These are phyloP conservation scores for Cerrena zonata DNA, from an alignment of 1,284 basidiomycete species.

Conservation along the genomic window DNA sequence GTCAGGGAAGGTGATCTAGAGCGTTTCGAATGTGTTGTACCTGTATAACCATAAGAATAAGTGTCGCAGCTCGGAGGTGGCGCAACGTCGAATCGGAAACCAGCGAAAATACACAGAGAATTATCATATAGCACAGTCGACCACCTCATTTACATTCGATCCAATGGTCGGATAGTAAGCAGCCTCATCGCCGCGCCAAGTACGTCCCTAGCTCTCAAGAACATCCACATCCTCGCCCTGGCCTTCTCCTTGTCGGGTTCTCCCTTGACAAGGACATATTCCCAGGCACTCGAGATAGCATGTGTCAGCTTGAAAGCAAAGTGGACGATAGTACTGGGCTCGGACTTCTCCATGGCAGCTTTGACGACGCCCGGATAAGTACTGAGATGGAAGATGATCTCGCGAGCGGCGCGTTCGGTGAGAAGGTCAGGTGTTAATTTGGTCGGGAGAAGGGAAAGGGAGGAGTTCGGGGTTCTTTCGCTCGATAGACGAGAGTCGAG, in stretches of 20 bases:
- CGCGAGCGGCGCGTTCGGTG: constrained; percentile 69
- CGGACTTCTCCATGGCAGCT: constrained; percentile 77
- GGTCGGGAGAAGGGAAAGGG: constrained; percentile 63
- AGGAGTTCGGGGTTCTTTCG: constrained; percentile 90
- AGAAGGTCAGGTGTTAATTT: constrained; percentile 72
- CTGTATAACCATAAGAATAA: no score
- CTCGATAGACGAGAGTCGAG: constrained; percentile 86
- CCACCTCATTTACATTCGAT: constrained; percentile 86
- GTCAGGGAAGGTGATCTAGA: no score
- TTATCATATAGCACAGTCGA: neutral
- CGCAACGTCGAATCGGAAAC: neutral
- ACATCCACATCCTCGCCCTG: constrained; percentile 86
- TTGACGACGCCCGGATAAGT: constrained; percentile 89
- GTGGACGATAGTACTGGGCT: constrained; percentile 86
- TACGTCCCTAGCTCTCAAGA: constrained; percentile 83
- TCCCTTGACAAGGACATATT: constrained; percentile 43
- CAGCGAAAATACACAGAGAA: neutral
- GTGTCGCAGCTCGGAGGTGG: no score
- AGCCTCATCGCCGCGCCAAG: constrained; percentile 82
- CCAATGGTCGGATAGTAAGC: constrained; percentile 83
- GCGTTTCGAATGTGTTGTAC: no score
- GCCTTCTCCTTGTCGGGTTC: constrained; percentile 40
- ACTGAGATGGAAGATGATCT: constrained; percentile 82
- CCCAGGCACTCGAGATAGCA: constrained; percentile 85
- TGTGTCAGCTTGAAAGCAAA: constrained; percentile 75